Base-by-base conservation (phyloP, 2,329 filamentous ascomycete species). In the Fulvia fulva region DNA sequence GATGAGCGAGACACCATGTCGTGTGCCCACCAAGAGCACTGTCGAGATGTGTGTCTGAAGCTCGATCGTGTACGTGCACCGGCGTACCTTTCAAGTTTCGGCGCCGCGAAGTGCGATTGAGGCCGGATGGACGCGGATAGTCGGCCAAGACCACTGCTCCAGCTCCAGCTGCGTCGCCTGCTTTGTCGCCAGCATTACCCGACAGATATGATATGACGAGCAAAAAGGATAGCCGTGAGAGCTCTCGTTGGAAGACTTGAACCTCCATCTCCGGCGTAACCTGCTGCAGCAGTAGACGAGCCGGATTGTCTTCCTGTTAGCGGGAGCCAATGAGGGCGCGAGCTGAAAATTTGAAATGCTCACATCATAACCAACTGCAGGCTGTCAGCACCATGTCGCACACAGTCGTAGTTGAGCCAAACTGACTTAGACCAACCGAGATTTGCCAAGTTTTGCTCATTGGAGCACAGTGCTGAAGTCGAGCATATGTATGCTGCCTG, bases 301-400 rank as follows among this genome's bases (percentile, higher is more conserved):
- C 55, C 55, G 58, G 53, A 51, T 55, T 60, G 41, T 52, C 46
- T 28, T 41, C 37, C 34, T 55, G 58, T 60, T 21, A 52, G 49
- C 50, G n/a, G 8, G 26, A 50, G 26, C 47, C 47, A 50, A 50
- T 50, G 11, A 50, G 23, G n/a, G 25, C 37, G 21, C 51, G 46
- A 30, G 22, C 26, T 49, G 22, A 30, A 32, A 46, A 54, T 57
- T 57, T 53, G 37, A 51, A 43, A 53, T 25, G 58, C 58, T 55
- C 56, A 60, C 58, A 60, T 60, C 58, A 51, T 57, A 45, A 55
- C 58, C 58, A 56, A 57, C 53, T 57, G 46, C 25, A 55, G 12
- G 9, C 4, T 23, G 25, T 56, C 44, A 60, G 57, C 53, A 46
- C 47, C 30, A 49, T 32, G 21, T 28, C 16, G 32, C 30, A 49